phyloP scores from a whole-genome alignment of 495 filamentous ascomycete species.

The Tuber melanosporum region DNA sequence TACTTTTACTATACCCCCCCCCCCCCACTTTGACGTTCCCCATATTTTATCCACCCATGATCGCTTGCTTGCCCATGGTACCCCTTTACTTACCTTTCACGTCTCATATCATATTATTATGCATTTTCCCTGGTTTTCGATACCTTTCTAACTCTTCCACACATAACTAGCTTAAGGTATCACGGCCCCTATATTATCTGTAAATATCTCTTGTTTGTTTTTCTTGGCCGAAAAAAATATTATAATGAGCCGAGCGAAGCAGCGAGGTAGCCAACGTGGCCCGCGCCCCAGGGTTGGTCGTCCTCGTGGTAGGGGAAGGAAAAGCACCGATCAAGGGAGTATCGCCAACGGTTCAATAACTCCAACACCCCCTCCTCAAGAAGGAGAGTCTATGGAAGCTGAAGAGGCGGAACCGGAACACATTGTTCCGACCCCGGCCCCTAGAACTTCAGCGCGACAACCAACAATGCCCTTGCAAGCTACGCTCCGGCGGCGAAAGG shows the following conservation, averaged over 20 bases:
- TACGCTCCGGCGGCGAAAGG: constrained; percentile 33
- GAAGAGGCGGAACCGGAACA: constrained; percentile 20
- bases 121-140: neutral
- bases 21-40: neutral
- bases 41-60: neutral
- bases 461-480: constrained; percentile 36
- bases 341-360: constrained; percentile 28
- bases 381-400: constrained; percentile 27
- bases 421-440: constrained; percentile 25
- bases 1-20: neutral
- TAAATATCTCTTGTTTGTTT: constrained; percentile 29
- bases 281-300: constrained; percentile 17
- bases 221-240: constrained; percentile 11
- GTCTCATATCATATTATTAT: neutral
- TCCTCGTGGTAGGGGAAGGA: constrained; percentile 31
- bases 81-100: neutral
- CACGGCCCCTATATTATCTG: constrained; percentile 23
- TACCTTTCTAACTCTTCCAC: constrained; percentile 18
- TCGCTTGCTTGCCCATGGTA: neutral
- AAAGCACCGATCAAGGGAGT: constrained; percentile 22
- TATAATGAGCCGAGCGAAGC: constrained; percentile 35
- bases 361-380: constrained; percentile 32
- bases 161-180: constrained; percentile 20
- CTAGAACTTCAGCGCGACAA: constrained; percentile 34
- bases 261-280: constrained; percentile 24